Percentiles rank a stretch among this genome's conserved stretches.
phyloP scores from a whole-genome alignment of 169 alveolate species.

The Plasmodium yoelii region DNA sequence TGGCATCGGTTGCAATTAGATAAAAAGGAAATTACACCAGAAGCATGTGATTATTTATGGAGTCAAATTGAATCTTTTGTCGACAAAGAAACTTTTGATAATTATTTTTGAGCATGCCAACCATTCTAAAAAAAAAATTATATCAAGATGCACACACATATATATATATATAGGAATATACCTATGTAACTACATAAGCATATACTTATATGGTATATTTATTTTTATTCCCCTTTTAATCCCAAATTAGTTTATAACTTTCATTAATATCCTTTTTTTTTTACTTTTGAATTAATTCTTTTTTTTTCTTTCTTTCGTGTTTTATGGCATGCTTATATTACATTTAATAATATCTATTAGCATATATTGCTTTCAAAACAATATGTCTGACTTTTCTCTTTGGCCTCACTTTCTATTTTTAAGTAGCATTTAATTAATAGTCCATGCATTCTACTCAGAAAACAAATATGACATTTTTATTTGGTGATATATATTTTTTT shows the following conservation, averaged over 20 bases:
- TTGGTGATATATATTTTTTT: too few species aligned
- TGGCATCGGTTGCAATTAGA: constrained; percentile 67
- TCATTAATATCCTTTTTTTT: neutral
- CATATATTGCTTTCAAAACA: too few species aligned
- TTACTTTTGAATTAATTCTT: constrained; percentile 1
- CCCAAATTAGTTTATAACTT: neutral
- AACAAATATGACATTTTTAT: too few species aligned
- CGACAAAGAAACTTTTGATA: constrained; percentile 35
- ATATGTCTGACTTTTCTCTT: too few species aligned
- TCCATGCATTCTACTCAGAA: too few species aligned
- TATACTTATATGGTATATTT: neutral
- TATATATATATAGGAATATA: neutral
- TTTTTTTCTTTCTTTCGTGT: neutral
- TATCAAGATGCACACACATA: neutral
- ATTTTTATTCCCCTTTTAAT: neutral
- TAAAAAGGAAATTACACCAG: constrained; percentile 63
- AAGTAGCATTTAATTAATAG: too few species aligned
- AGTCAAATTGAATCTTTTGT: constrained; percentile 71
- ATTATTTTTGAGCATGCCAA: constrained; percentile 8
- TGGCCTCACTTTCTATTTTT: too few species aligned
- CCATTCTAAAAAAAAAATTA: too few species aligned
- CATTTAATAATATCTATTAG: too few species aligned
- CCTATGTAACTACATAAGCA: neutral
- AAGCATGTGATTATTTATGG: constrained; percentile 63
- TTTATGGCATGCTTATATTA: too few species aligned